Evolutionary conservation across 805 yeast species (phyloP).

Genomic region (Lachancea meyersii): DNA sequence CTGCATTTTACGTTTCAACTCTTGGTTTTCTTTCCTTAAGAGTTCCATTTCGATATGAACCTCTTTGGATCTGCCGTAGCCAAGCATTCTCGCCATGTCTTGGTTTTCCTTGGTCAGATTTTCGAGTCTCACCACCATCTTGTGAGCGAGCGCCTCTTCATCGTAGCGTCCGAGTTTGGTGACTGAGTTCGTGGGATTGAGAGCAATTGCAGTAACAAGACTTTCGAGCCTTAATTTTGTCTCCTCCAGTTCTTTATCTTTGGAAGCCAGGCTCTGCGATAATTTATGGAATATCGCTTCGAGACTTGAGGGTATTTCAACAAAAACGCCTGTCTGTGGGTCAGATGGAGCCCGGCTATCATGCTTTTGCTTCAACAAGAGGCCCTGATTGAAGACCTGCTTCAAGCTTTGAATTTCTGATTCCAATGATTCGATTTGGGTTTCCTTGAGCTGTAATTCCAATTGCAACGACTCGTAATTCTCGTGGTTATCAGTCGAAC

Average conservation of each 20-base stretch:
- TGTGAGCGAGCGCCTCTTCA: slow-evolving; percentile 68
- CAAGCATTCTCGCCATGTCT: slow-evolving; percentile 59
- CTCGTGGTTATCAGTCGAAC: slow-evolving; percentile 9
- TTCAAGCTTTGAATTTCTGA: slow-evolving; percentile 38
- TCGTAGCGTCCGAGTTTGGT: slow-evolving; percentile 60
- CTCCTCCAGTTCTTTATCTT: slow-evolving; percentile 48
- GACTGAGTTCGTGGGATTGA: slow-evolving; percentile 42
- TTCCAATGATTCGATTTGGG: slow-evolving; percentile 42
- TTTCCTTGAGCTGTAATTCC: slow-evolving; percentile 51
- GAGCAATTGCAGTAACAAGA: slow-evolving; percentile 47
- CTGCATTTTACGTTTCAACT: slow-evolving; percentile 33
- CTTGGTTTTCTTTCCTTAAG: slow-evolving; percentile 45
- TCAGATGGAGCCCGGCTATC: slow-evolving; percentile 8
- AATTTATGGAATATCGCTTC: slow-evolving; percentile 45
- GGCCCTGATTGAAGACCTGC: slow-evolving; percentile 31
- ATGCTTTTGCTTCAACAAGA: slow-evolving; percentile 32
- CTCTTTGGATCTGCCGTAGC: slow-evolving; percentile 72
- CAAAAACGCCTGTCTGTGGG: slow-evolving; percentile 9
- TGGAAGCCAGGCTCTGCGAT: slow-evolving; percentile 41
- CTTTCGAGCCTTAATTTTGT: slow-evolving; percentile 61
- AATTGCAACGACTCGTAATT: slow-evolving; percentile 39
- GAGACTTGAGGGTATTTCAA: slow-evolving; percentile 39
- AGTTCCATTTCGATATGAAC: slow-evolving; percentile 61
- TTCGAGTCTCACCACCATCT: slow-evolving; percentile 56
- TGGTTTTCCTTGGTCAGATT: slow-evolving; percentile 63